phyloP scores from a whole-genome alignment of 768 basidiomycete species.

The Gyrodon lividus region DNA sequence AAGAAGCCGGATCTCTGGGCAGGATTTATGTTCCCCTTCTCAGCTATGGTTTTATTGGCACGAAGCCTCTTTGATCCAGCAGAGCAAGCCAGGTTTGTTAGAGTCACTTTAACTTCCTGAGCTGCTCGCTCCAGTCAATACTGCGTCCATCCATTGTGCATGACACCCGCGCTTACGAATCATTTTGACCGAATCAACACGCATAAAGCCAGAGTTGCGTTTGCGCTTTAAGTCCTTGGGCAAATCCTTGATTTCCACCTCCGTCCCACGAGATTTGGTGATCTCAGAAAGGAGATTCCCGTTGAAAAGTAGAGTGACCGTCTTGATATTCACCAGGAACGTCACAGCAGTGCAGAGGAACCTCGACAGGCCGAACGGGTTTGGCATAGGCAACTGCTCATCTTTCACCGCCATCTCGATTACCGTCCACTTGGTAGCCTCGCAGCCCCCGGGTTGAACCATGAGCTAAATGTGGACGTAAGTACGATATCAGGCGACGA shows the following conservation, averaged over 20 bases:
- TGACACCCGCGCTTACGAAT: background rate
- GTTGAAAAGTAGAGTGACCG: constrained; percentile 6
- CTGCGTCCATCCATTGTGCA: background rate
- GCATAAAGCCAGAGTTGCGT: constrained; percentile 63
- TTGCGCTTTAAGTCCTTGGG: constrained; percentile 6
- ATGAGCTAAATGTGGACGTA: background rate
- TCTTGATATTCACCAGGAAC: constrained; percentile 43
- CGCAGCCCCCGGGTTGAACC: background rate
- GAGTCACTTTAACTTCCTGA: constrained; percentile 71
- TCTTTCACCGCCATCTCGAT: constrained; percentile 50
- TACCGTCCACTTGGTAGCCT: constrained; percentile 35
- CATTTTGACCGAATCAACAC: constrained; percentile 32
- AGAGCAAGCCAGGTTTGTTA: constrained; percentile 73
- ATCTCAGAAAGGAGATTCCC: constrained; percentile 1
- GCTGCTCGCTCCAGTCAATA: constrained; percentile 36
- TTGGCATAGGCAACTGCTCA: constrained; percentile 38
- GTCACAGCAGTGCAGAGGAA: constrained; percentile 49
- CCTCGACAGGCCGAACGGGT: constrained; percentile 44
- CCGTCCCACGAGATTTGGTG: background rate
- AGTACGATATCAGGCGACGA: background rate
- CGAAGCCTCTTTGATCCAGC: constrained; percentile 59
- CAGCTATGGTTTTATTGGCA: constrained; percentile 17
- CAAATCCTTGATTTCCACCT: background rate
- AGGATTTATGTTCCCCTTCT: background rate
- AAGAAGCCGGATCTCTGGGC: constrained; percentile 5